Conservation (phyloP, 495 filamentous ascomycete genomes). For the Podospora pseudocomata region DNA sequence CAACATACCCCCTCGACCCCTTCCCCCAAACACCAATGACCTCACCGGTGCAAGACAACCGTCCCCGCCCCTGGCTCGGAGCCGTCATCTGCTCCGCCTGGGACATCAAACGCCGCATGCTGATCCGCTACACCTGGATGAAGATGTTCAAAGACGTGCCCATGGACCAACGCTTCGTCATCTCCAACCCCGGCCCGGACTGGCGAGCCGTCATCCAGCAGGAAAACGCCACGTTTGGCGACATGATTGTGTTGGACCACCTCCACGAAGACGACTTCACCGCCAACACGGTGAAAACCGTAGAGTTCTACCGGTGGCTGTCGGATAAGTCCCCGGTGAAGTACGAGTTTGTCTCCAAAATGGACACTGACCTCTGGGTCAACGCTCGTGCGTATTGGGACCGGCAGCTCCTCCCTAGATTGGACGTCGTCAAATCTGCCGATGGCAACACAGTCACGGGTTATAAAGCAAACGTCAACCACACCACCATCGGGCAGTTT, state of each 20-base stretch:
- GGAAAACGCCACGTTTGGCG: slow-evolving; percentile 10
- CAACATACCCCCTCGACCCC: slow-evolving; percentile 5
- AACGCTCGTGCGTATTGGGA: slow-evolving; percentile 1
- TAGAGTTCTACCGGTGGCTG: neutral
- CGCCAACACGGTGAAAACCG: slow-evolving; percentile 10
- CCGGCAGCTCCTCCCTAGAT: neutral
- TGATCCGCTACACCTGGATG: slow-evolving; percentile 15
- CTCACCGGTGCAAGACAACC: neutral
- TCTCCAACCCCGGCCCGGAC: slow-evolving; percentile 6
- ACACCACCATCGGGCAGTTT: slow-evolving; percentile 12
- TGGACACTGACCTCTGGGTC: slow-evolving; percentile 12
- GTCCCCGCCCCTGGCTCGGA: slow-evolving; percentile 10
- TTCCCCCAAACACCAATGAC: slow-evolving; percentile 10
- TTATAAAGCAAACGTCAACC: slow-evolving; percentile 4
- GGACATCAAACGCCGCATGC: slow-evolving; percentile 10
- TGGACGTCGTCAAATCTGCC: neutral
- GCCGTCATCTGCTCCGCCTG: slow-evolving; percentile 12
- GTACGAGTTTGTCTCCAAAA: slow-evolving; percentile 14
- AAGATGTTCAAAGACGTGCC: slow-evolving; percentile 8
- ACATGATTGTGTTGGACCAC: slow-evolving; percentile 13
- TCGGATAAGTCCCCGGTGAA: slow-evolving; percentile 5
- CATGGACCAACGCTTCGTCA: slow-evolving; percentile 14
- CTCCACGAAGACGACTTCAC: slow-evolving; percentile 12
- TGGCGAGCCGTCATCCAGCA: slow-evolving; percentile 4
- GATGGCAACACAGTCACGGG: neutral